A percentile compares a stretch with the other conserved stretches of the same genome.
phyloP scores from a whole-genome alignment of 2,329 filamentous ascomycete species.

The Hypoxylon sp. region DNA sequence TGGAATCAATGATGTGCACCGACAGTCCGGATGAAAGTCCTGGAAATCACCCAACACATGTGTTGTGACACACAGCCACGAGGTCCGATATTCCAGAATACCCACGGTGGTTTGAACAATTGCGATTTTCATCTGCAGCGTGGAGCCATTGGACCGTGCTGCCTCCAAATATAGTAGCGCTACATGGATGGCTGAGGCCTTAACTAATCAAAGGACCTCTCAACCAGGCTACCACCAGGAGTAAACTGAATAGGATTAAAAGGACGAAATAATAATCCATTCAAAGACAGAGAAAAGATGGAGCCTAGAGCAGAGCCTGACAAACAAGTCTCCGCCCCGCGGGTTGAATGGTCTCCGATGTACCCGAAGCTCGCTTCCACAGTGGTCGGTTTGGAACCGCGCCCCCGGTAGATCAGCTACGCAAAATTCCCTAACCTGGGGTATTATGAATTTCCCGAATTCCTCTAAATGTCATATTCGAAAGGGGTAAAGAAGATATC shows the following conservation, averaged over 20 bases:
- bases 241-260: background rate
- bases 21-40: constrained; percentile 1
- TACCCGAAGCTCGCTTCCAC: constrained; percentile 11
- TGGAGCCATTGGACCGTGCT: constrained; percentile 8
- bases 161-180: constrained; percentile 30
- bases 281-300: constrained; percentile 12
- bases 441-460: background rate
- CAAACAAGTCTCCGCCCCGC: constrained; percentile 13
- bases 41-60: constrained; percentile 8
- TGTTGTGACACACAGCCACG: constrained; percentile 30
- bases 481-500: background rate
- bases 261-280: constrained; percentile 23
- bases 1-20: background rate
- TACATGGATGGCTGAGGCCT: constrained; percentile 3
- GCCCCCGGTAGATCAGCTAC: constrained; percentile 11
- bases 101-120: constrained; percentile 7
- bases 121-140: constrained; percentile 14
- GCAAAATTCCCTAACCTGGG: background rate
- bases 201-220: constrained; percentile 18
- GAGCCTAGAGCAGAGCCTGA: background rate
- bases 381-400: constrained; percentile 18
- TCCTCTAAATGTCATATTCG: background rate
- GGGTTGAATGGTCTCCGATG: background rate
- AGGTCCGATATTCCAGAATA: constrained; percentile 5
- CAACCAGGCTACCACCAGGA: background rate